Evolutionary conservation across 169 alveolate species (phyloP), one percentile per base, ranked within the genome.

Genomic region (Cyclospora cayetanensis): DNA sequence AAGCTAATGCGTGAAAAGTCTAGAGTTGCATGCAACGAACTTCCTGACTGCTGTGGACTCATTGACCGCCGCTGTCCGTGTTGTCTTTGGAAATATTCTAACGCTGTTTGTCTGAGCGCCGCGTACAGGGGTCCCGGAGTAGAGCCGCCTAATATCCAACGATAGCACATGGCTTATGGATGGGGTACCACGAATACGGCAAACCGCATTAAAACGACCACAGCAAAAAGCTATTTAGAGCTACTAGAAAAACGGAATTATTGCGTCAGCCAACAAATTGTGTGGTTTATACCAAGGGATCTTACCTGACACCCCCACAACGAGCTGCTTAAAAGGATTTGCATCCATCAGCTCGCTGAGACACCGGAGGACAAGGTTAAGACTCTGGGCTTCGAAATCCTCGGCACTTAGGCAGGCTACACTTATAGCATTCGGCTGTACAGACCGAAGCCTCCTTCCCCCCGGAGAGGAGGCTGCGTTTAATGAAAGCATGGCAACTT

Each of bases 1-100:
- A 92, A 68, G 60, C 53, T 42, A 35, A 92, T 87, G 43, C 93
- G 90, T 0, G 80, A 65, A 86, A 91, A 86, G 39, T 92, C 94
- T 1, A 84, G n/a, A 27, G 79, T 39, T 7, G 29, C 20, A 42
- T 63, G 66, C 34, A 42, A 53, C 20, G 84, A 7, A 15, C 63
- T 7, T 20, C 65, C 80, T 11, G 70, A 72, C 42, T 55, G 72
- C 31, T 29, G 66, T 39, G 42, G 35, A 31, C 93, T 18, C 20
- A 31, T 46, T 11, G 37, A 82, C 76, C 41, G 29, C 12, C 7
- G 35, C n/a, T 89, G 63, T 15, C 55, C 31, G 41, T 52, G 41
- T 3, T 2, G 76, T 55, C 55, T 42, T 37, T 34, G 70, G 43
- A 41, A 25, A 29, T 42, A 55, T 34, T 50, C 83, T 34, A 87